A percentile compares a stretch with the other conserved stretches of the same genome.
Conservation (phyloP, 352 stramenopile species). For the Phytophthora citrophthora region DNA sequence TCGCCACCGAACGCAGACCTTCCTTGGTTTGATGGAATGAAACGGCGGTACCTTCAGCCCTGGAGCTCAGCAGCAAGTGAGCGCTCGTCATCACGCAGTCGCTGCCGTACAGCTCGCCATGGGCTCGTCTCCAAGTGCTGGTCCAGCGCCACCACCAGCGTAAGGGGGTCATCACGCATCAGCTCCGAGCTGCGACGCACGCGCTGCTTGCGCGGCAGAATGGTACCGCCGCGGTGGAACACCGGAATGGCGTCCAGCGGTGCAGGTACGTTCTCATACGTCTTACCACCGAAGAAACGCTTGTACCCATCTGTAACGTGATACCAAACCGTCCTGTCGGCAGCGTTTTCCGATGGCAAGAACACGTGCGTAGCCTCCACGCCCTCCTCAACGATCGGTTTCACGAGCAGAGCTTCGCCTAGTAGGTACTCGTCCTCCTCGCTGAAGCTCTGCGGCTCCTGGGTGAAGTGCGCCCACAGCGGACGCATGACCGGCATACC, state of each 20-base stretch:
- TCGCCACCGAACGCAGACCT: slow-evolving; percentile 39
- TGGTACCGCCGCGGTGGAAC: slow-evolving; percentile 95
- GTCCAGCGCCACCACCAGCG: slow-evolving; percentile 95
- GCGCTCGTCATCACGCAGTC: slow-evolving; percentile 97
- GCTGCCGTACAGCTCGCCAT: slow-evolving; percentile 94
- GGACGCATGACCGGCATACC: slow-evolving; percentile 93
- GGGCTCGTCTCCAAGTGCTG: slow-evolving; percentile 70
- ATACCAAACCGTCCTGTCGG: slow-evolving; percentile 89
- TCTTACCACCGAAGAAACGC: slow-evolving; percentile 58
- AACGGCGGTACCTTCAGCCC: slow-evolving; percentile 57
- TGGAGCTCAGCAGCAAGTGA: slow-evolving; percentile 76
- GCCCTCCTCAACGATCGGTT: slow-evolving; percentile 93
- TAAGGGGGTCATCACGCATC: slow-evolving; percentile 98
- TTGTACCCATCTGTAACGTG: slow-evolving; percentile 81
- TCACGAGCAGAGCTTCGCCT: slow-evolving; percentile 95
- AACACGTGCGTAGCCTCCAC: slow-evolving; percentile 88
- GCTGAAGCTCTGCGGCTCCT: slow-evolving; percentile 80
- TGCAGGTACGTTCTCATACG: slow-evolving; percentile 71
- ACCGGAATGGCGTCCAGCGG: slow-evolving; percentile 96
- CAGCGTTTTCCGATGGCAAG: slow-evolving; percentile 67
- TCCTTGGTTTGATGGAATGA: slow-evolving; percentile 45
- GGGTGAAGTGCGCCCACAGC: slow-evolving; percentile 97
- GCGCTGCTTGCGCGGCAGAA: slow-evolving; percentile 96
- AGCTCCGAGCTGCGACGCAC: slow-evolving; percentile 93
- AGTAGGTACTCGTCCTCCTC: slow-evolving; percentile 97